phyloP scores from a whole-genome alignment of 805 yeast species.

The Blastobotrys peoriensis region DNA sequence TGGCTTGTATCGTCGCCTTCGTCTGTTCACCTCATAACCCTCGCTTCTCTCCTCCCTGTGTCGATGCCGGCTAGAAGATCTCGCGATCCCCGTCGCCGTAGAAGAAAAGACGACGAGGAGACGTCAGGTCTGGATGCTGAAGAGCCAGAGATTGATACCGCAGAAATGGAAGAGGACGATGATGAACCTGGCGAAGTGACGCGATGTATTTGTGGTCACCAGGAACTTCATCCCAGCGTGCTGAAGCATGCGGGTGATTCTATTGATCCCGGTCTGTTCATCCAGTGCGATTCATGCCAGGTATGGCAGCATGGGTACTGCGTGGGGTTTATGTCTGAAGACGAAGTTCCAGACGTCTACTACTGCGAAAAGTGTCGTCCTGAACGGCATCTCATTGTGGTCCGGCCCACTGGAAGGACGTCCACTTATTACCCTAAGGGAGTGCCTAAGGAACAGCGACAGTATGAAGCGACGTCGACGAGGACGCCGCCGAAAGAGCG shows the following conservation, averaged over 20 bases:
- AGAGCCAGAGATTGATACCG: conserved; percentile 13
- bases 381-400: conserved; percentile 59
- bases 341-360: conserved; percentile 83
- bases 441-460: conserved; percentile 6
- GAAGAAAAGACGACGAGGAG: conserved; percentile 3
- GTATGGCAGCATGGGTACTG: conserved; percentile 99
- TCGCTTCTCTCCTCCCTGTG: too few species aligned
- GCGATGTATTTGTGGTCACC: conserved; percentile 50
- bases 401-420: conserved; percentile 42
- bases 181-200: conserved; percentile 38
- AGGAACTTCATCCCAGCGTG: conserved; percentile 36
- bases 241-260: conserved; percentile 19
- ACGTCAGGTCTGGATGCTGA: conserved; percentile 2
- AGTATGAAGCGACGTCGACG: conserved; percentile 1
- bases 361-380: conserved; percentile 94
- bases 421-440: conserved; percentile 45
- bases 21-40: too few species aligned
- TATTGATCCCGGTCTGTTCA: conserved; percentile 89
- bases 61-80: background rate
- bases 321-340: conserved; percentile 73
- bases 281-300: conserved; percentile 90
- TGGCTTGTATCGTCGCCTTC: too few species aligned
- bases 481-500: background rate
- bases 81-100: background rate
- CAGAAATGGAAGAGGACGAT: conserved; percentile 11